These are phyloP conservation scores for Trifolium pratense DNA, from an alignment of 306 rosid species.

Conservation along the genomic window DNA sequence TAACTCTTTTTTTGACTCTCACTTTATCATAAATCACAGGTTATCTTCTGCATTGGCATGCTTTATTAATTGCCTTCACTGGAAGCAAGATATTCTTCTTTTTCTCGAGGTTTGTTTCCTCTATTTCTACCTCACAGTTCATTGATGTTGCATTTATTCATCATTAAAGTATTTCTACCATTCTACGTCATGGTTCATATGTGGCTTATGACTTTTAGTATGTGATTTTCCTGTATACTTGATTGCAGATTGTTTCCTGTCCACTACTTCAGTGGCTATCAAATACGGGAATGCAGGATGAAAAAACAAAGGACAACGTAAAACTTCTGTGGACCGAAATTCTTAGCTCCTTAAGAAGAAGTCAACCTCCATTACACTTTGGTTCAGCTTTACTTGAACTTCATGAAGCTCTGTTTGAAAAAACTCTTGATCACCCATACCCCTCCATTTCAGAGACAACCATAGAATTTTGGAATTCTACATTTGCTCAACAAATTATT, in stretches of 20 bases:
- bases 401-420: slow-evolving; percentile 66
- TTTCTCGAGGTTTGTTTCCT: slow-evolving; percentile 55
- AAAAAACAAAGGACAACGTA: slow-evolving; percentile 51
- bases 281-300: slow-evolving; percentile 51
- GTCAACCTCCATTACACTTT: slow-evolving; percentile 64
- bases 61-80: slow-evolving; percentile 61
- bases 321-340: slow-evolving; percentile 68
- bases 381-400: slow-evolving; percentile 70
- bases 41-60: slow-evolving; percentile 60
- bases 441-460: slow-evolving; percentile 70
- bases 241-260: slow-evolving; percentile 60
- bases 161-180: slow-evolving; percentile 19
- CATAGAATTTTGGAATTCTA: slow-evolving; percentile 76
- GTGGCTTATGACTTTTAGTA: slow-evolving; percentile 27
- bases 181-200: background rate
- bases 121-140: slow-evolving; percentile 12
- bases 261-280: slow-evolving; percentile 77
- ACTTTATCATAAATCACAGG: slow-evolving; percentile 53
- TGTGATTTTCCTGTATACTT: slow-evolving; percentile 10
- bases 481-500: slow-evolving; percentile 64
- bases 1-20: slow-evolving; percentile 40
- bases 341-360: slow-evolving; percentile 54
- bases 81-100: slow-evolving; percentile 68
- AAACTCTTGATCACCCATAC: slow-evolving; percentile 74
- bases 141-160: slow-evolving; percentile 8